These are phyloP conservation scores for Fraxinus pennsylvanica DNA, from an alignment of 257 asterid species.

Conservation along the genomic window DNA sequence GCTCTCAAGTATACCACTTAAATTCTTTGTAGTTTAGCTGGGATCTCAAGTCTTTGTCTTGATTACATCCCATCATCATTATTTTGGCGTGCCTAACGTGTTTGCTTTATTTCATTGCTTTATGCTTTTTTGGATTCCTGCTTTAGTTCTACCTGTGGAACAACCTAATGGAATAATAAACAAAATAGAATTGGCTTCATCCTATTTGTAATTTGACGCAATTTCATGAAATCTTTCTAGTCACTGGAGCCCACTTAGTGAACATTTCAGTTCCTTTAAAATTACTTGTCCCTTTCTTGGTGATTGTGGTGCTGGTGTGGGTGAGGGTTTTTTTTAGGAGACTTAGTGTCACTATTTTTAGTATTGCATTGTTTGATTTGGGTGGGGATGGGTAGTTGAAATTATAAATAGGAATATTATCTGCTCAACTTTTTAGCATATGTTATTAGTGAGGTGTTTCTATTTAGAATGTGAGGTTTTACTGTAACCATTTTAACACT, in stretches of 20 bases:
- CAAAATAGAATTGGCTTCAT: background rate
- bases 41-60: background rate
- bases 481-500: background rate
- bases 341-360: background rate
- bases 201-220: background rate
- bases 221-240: background rate
- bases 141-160: background rate
- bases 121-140: conserved; percentile 6
- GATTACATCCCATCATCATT: conserved; percentile 22
- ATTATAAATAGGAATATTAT: background rate
- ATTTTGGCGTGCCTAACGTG: conserved; percentile 38
- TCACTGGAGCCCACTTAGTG: conserved; percentile 1
- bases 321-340: background rate
- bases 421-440: background rate
- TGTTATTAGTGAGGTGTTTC: background rate
- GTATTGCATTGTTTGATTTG: background rate
- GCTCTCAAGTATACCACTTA: background rate
- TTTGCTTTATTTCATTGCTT: conserved; percentile 34
- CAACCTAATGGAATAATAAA: background rate
- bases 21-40: conserved; percentile 2
- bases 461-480: background rate
- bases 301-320: background rate
- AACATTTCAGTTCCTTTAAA: background rate
- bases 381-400: background rate
- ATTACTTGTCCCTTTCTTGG: background rate